Evolutionary conservation across 1,284 basidiomycete genomes (phyloP).

Genomic region (Leccinum subrobustum): DNA sequence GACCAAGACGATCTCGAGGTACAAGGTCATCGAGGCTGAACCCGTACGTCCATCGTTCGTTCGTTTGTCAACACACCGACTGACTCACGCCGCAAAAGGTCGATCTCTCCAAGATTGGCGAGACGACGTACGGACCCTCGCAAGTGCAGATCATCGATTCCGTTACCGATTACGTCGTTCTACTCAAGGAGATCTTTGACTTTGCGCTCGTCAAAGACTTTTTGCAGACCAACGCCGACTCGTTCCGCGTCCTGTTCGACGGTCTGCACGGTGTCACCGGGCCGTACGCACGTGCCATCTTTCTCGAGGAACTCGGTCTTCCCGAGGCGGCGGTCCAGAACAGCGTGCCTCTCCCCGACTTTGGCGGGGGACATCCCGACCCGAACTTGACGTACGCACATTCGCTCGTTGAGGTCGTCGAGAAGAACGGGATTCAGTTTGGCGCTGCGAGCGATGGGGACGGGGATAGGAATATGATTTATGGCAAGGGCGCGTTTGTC

Average conservation of each 20-base stretch:
- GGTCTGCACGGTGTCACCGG: slow-evolving; percentile 97
- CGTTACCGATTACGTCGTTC: slow-evolving; percentile 84
- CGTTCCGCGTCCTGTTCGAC: slow-evolving; percentile 93
- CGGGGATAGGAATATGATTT: slow-evolving; percentile 99
- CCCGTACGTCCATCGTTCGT: slow-evolving; percentile 49
- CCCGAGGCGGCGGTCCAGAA: slow-evolving; percentile 86
- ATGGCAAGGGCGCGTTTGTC: slow-evolving; percentile 96
- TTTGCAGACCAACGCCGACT: slow-evolving; percentile 65
- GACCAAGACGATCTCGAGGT: slow-evolving; percentile 83
- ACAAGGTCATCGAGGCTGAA: slow-evolving; percentile 82
- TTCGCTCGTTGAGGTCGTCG: slow-evolving; percentile 90
- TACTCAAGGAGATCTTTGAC: slow-evolving; percentile 92
- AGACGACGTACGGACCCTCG: slow-evolving; percentile 78
- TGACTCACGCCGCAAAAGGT: slow-evolving; percentile 46
- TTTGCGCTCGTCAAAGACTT: slow-evolving; percentile 91
- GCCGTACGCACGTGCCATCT: slow-evolving; percentile 90
- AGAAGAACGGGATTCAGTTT: slow-evolving; percentile 85
- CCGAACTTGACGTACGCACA: slow-evolving; percentile 98
- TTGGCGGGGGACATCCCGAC: slow-evolving; percentile 97
- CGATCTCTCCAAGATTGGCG: slow-evolving; percentile 84
- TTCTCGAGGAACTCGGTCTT: slow-evolving; percentile 84
- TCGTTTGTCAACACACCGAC: too few relatives aligned
- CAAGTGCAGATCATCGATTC: slow-evolving; percentile 93
- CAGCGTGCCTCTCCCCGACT: slow-evolving; percentile 88
- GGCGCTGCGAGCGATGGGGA: slow-evolving; percentile 98